Evolutionary conservation across 192 early-diverging fungal species (phyloP).

Genomic region (Coemansia sp.): DNA sequence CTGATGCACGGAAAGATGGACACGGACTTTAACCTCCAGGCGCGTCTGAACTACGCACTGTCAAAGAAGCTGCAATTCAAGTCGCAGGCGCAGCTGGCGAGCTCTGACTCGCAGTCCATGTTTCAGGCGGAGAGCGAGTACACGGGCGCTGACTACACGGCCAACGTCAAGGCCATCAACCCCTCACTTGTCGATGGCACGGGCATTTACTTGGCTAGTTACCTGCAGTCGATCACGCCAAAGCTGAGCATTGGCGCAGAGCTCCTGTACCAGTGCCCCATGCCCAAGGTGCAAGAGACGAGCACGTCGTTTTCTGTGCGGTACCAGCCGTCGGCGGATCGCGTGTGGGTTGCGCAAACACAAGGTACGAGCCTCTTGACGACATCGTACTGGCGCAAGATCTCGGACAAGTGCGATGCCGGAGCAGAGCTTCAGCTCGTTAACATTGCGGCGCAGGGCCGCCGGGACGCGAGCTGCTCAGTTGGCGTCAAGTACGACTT

Average conservation of each 20-base stretch:
- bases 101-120: slow-evolving; percentile 80
- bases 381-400: slow-evolving; percentile 84
- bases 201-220: slow-evolving; percentile 85
- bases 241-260: slow-evolving; percentile 85
- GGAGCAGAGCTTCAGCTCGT: slow-evolving; percentile 85
- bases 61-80: slow-evolving; percentile 65
- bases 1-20: slow-evolving; percentile 95
- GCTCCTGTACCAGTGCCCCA: slow-evolving; percentile 80
- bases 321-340: slow-evolving; percentile 66
- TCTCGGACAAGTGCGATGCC: slow-evolving; percentile 94
- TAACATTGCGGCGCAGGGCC: slow-evolving; percentile 61
- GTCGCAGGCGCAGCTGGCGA: slow-evolving; percentile 67
- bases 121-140: slow-evolving; percentile 92
- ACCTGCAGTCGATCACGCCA: slow-evolving; percentile 87
- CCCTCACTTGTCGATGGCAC: slow-evolving; percentile 88
- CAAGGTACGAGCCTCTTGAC: slow-evolving; percentile 71
- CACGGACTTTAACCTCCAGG: slow-evolving; percentile 85
- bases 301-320: slow-evolving; percentile 71
- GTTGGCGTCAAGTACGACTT: slow-evolving; percentile 99
- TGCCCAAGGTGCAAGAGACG: slow-evolving; percentile 78
- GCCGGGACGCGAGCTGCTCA: slow-evolving; percentile 88
- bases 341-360: slow-evolving; percentile 69
- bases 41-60: slow-evolving; percentile 82
- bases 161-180: slow-evolving; percentile 94
- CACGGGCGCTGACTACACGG: slow-evolving; percentile 82